These are phyloP conservation scores for Grosmannia huntii DNA, from an alignment of 2,329 filamentous ascomycete species.

Conservation along the genomic window DNA sequence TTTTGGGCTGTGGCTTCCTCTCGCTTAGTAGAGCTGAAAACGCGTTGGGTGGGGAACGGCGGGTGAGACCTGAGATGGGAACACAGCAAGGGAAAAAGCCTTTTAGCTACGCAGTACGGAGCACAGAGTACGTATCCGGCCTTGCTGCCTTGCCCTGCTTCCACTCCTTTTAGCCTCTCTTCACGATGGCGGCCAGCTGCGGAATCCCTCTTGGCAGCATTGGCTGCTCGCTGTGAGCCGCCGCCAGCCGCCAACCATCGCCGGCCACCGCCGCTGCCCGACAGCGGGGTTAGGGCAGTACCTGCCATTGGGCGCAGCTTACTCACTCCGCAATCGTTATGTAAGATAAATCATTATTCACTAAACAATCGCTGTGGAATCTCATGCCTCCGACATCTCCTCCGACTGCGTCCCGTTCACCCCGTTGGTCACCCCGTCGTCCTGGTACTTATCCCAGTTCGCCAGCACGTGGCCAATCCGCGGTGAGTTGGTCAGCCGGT, in stretches of 20 bases:
- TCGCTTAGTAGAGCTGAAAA: too few species aligned
- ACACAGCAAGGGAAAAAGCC: background rate
- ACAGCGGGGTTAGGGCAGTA: background rate
- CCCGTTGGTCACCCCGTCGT: conserved; percentile 25
- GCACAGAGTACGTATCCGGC: too few species aligned
- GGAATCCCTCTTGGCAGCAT: background rate
- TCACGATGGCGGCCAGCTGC: background rate
- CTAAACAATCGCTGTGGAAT: background rate
- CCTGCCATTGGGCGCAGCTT: background rate
- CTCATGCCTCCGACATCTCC: conserved; percentile 2
- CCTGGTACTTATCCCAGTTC: conserved; percentile 70
- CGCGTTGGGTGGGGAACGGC: background rate
- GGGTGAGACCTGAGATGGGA: background rate
- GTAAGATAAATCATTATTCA: too few species aligned
- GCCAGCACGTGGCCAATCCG: conserved; percentile 70
- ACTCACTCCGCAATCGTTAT: background rate
- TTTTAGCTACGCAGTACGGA: background rate
- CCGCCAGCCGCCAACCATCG: background rate
- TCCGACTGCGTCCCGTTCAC: conserved; percentile 3
- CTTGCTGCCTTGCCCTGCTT: background rate
- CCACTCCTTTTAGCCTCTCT: background rate
- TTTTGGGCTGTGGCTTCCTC: too few species aligned
- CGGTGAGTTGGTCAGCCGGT: conserved; percentile 75
- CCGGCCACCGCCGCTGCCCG: background rate
- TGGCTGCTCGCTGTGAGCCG: background rate